These are phyloP conservation scores for Ceratocystis albifundus DNA, from an alignment of 2,329 filamentous ascomycete genomes.

Conservation along the genomic window DNA sequence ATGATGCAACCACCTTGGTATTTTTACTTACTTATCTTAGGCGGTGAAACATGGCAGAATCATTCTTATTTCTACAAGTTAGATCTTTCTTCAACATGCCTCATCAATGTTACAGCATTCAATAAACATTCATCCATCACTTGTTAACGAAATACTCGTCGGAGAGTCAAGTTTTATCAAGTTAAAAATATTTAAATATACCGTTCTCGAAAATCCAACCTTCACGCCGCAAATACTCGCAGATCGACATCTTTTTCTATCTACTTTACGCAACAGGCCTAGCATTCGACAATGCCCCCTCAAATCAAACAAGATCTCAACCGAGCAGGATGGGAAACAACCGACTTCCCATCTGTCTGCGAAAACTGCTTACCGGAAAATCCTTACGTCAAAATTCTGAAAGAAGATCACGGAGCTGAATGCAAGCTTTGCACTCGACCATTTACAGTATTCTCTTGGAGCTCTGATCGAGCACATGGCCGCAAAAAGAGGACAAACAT, in stretches of 20 bases:
- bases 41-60: constrained; percentile 22
- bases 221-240: background rate
- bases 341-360: constrained; percentile 77
- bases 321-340: constrained; percentile 89
- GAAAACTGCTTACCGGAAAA: constrained; percentile 94
- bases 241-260: background rate
- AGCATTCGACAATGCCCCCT: constrained; percentile 51
- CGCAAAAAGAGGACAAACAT: constrained; percentile 91
- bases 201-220: background rate
- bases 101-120: background rate
- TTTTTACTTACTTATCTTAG: background rate
- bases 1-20: constrained; percentile 1
- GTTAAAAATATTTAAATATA: too few species aligned
- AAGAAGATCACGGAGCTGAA: constrained; percentile 86
- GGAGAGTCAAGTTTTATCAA: background rate
- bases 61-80: background rate
- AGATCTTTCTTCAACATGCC: too few species aligned
- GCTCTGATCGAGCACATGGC: constrained; percentile 72
- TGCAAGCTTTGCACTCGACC: constrained; percentile 85
- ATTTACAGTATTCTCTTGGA: constrained; percentile 94
- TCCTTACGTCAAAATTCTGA: constrained; percentile 97
- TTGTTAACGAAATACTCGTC: background rate
- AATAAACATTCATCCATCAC: too few species aligned
- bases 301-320: constrained; percentile 96
- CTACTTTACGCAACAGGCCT: background rate